Evolutionary conservation across 2,329 filamentous ascomycete genomes (phyloP), one percentile per base, ranked within the genome.

Genomic region (Eurotiales sp.): DNA sequence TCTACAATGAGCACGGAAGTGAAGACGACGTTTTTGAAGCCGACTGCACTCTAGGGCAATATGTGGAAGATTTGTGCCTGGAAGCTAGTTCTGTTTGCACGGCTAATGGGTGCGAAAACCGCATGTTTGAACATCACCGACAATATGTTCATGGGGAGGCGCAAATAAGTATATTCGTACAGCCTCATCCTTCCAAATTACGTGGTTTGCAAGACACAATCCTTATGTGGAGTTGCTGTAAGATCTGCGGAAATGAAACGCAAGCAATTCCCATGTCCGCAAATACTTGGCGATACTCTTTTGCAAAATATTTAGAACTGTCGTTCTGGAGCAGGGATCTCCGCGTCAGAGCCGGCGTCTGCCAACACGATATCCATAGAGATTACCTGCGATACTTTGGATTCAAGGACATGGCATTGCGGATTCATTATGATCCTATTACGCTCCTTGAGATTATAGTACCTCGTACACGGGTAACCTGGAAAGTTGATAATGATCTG

Each of bases 61-160:
- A 96, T 65, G 86, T 99, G 4, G 91, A 97, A 68, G 89, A 96
- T 59, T 73, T 97, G 14, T 95, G 89, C 61, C 80, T 86, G 43
- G 81, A 81, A 54, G 88, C 89, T 23, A 82, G 87, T 56, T 81
- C 84, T n/a, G 76, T 86, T 1, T 99, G 93, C 67, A 84, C 84
- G 40, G 84, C 86, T 10, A 90, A 90, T 60, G 87, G 87, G 7
- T 99, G 95, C 65, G 90, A 92, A 58, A 85, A 87, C 55, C 87
- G 84, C 59, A 90, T 97, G 87, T 81, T 85, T 50, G 88, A 96
- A 61, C 93, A 99, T 67, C 91, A 97, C 66, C 84, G 91, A 51
- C 95, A 95, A 37, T 99, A 99, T 63, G 95, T 99, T 1, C 93
- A 99, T 61, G 95, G 93, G 23, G 88, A 96, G 65, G 92, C 91